Percentiles rank a stretch among this genome's conserved stretches.
Conservation (phyloP, 192 early-diverging fungal species). For the Coemansia sp. region DNA sequence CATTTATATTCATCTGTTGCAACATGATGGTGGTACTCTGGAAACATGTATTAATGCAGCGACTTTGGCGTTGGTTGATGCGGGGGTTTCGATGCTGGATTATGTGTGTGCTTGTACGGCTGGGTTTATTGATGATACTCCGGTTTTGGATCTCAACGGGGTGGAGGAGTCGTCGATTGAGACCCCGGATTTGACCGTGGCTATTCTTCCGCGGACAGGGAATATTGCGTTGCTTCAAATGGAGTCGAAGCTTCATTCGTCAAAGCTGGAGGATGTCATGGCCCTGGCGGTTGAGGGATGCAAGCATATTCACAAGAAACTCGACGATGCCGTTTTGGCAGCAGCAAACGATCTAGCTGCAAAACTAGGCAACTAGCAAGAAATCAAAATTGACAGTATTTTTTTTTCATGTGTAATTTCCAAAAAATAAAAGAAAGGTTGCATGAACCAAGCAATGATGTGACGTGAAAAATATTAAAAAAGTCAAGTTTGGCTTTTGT, state of each 20-base stretch:
- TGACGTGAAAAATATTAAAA: too few relatives aligned
- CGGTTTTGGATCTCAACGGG: constrained; percentile 78
- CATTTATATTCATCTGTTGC: constrained; percentile 89
- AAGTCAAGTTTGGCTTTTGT: background rate
- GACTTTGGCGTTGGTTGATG: constrained; percentile 79
- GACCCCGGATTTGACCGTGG: constrained; percentile 87
- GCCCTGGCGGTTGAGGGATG: constrained; percentile 51
- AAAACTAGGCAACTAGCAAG: constrained; percentile 36
- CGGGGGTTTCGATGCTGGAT: constrained; percentile 78
- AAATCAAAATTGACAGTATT: background rate
- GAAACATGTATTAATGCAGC: constrained; percentile 83
- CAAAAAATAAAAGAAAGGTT: background rate
- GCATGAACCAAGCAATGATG: too few relatives aligned
- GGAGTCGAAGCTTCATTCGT: constrained; percentile 86
- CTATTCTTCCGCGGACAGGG: constrained; percentile 75
- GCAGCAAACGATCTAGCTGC: constrained; percentile 44
- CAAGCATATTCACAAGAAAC: constrained; percentile 52
- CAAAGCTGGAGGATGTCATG: constrained; percentile 57
- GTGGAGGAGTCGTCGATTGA: constrained; percentile 82
- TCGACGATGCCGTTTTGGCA: constrained; percentile 52
- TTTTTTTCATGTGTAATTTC: background rate
- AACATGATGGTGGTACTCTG: constrained; percentile 85
- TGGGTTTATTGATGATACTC: constrained; percentile 76
- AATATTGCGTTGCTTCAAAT: constrained; percentile 84
- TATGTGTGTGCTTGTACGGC: constrained; percentile 86